Evolutionary conservation across 495 filamentous ascomycete species (phyloP), one percentile per base, ranked within the genome.

Genomic region (Sporormia fimetaria): DNA sequence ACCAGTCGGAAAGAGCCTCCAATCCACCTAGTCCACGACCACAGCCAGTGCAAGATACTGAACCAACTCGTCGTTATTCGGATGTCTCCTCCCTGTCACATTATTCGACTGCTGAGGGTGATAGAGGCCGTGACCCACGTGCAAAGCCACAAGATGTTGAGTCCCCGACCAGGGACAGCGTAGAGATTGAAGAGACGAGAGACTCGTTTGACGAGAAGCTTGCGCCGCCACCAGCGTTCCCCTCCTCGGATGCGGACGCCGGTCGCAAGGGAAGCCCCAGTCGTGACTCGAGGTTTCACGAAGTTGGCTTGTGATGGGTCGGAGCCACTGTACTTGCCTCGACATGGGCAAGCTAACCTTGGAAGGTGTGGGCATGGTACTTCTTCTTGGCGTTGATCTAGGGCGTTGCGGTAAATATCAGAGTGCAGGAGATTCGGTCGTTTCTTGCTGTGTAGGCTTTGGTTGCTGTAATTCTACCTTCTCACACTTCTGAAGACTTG

Each of bases 141-240:
- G 25, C 40, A 32, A 10, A 33, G 33, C 9, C 14, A 11, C 1
- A 47, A 24, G 14, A 31, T 26, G 3, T 1, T 41, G 11, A 42
- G 44, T 21, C 34, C 17, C 7, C 24, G 31, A 2, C 39, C 39
- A 11, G 30, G 14, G 7, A 21, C 7, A 2, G 20, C 41, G 1
- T 9, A 37, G 51, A 54, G 14, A 45, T 21, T 28, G 46, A 49
- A 15, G 51, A 54, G 27, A 47, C 51, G 20, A 40, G 41, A 16
- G 51, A 54, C 25, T 27, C 21, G 8, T 45, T 54, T 25, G 35
- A 54, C 27, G 51, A 50, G 24, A 32, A 36, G 21, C 28, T 54
- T 8, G 40, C 46, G 3, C 46, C 51, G 12, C 51, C 51, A 21
- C 47, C 40, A n/a, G 35, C 18, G 17, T 43, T 52, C 32, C 22